These are phyloP conservation scores for Lasiosphaeria ovina DNA, from an alignment of 495 filamentous ascomycete genomes.

Conservation along the genomic window DNA sequence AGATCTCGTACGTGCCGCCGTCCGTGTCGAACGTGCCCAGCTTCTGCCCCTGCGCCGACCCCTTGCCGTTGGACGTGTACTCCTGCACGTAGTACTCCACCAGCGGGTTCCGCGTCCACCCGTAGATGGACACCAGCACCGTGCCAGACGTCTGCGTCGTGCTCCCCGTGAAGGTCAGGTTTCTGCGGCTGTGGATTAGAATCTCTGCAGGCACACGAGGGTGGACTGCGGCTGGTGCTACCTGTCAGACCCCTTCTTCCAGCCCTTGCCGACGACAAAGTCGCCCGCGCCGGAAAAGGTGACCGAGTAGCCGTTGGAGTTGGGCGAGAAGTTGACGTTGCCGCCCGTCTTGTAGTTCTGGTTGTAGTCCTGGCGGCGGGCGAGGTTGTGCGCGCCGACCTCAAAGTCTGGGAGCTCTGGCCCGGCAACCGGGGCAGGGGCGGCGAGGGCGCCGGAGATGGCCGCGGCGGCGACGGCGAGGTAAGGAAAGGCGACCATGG, in stretches of 20 bases:
- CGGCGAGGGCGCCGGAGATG: conserved; percentile 19
- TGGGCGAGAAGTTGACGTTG: conserved; percentile 30
- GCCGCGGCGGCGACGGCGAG: conserved; percentile 26
- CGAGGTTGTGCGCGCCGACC: conserved; percentile 27
- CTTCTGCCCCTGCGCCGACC: conserved; percentile 40
- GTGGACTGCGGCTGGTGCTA: conserved; percentile 22
- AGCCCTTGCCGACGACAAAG: conserved; percentile 61
- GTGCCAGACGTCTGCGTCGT: conserved; percentile 20
- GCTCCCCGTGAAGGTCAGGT: conserved; percentile 24
- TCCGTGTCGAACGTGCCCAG: conserved; percentile 54
- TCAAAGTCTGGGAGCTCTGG: conserved; percentile 31
- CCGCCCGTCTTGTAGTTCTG: conserved; percentile 40
- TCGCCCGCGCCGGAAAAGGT: conserved; percentile 46
- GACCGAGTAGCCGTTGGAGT: conserved; percentile 35
- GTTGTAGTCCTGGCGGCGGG: conserved; percentile 36
- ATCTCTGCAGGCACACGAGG: too few relatives aligned
- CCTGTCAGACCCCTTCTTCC: conserved; percentile 49
- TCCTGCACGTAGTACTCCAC: conserved; percentile 66
- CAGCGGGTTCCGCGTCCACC: conserved; percentile 60
- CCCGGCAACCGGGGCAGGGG: conserved; percentile 15
- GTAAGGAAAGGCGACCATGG: conserved; percentile 26
- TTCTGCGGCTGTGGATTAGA: conserved; percentile 8
- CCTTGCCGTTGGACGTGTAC: conserved; percentile 55
- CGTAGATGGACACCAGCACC: conserved; percentile 47
- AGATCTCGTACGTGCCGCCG: conserved; percentile 58